Percentiles rank a stretch among this genome's conserved stretches.
Conservation (phyloP, 805 yeast species). For the Yamadazyma nakazawae region DNA sequence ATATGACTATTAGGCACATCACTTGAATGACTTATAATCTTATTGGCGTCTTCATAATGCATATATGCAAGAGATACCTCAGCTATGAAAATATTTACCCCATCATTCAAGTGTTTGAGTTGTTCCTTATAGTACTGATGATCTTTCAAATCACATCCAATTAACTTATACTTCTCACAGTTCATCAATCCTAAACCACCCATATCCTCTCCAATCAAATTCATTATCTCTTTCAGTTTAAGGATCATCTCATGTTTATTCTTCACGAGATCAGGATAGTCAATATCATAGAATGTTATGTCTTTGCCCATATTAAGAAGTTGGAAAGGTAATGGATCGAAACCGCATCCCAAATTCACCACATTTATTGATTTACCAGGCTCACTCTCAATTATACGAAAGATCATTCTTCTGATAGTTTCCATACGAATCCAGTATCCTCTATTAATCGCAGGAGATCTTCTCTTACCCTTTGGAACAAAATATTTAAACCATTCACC, state of each 20-base stretch:
- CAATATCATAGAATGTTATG: constrained; percentile 60
- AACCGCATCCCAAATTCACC: constrained; percentile 79
- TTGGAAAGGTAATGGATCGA: constrained; percentile 44
- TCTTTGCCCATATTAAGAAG: constrained; percentile 33
- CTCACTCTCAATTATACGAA: constrained; percentile 36
- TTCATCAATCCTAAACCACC: constrained; percentile 17
- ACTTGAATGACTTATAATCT: constrained; percentile 50
- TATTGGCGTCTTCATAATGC: constrained; percentile 63
- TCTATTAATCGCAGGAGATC: constrained; percentile 78
- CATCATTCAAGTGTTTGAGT: constrained; percentile 14
- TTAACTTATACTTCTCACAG: constrained; percentile 48
- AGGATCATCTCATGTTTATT: constrained; percentile 54
- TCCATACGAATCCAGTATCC: constrained; percentile 83
- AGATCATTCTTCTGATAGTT: constrained; percentile 54
- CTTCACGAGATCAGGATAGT: constrained; percentile 65
- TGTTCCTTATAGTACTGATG: constrained; percentile 31
- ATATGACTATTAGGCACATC: constrained; percentile 51
- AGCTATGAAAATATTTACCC: constrained; percentile 61
- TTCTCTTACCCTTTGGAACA: constrained; percentile 60
- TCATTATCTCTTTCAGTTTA: constrained; percentile 43
- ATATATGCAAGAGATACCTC: constrained; percentile 83
- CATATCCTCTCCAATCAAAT: constrained; percentile 39
- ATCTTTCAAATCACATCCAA: constrained; percentile 67
- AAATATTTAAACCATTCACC: constrained; percentile 61
- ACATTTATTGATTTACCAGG: constrained; percentile 22